These are phyloP conservation scores for Schizosaccharomyces japonicus DNA, from an alignment of 805 yeast species.

Conservation along the genomic window DNA sequence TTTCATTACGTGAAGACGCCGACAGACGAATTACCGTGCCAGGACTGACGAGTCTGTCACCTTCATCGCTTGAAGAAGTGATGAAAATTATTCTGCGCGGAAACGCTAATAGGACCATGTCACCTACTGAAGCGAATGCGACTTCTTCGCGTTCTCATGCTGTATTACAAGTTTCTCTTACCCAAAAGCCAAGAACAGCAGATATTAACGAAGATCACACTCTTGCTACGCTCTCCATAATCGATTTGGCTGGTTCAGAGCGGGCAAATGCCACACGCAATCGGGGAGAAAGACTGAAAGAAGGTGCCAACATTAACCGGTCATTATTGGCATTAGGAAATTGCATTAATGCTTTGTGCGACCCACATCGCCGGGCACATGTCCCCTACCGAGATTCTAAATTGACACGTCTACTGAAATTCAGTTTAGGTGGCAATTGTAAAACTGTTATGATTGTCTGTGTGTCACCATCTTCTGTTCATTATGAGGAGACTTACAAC, in stretches of 20 bases:
- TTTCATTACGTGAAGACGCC: slow-evolving; percentile 40
- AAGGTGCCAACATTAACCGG: slow-evolving; percentile 80
- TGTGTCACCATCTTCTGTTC: slow-evolving; percentile 62
- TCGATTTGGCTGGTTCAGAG: slow-evolving; percentile 88
- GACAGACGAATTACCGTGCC: slow-evolving; percentile 28
- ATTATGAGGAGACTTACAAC: slow-evolving; percentile 81
- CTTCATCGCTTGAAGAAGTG: slow-evolving; percentile 25
- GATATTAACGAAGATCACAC: slow-evolving; percentile 44
- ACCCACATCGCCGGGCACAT: slow-evolving; percentile 39
- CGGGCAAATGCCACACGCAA: slow-evolving; percentile 77
- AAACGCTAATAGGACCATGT: slow-evolving; percentile 35
- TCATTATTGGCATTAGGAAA: slow-evolving; percentile 77
- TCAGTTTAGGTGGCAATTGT: slow-evolving; percentile 83
- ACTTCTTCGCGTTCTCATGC: slow-evolving; percentile 88
- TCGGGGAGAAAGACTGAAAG: slow-evolving; percentile 55
- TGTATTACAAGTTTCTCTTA: slow-evolving; percentile 57
- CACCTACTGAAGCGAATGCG: slow-evolving; percentile 77
- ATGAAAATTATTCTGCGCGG: slow-evolving; percentile 26
- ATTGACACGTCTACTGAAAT: slow-evolving; percentile 62
- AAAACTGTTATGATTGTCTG: slow-evolving; percentile 92
- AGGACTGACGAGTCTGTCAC: slow-evolving; percentile 26
- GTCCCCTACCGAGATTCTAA: slow-evolving; percentile 83
- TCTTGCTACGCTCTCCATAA: slow-evolving; percentile 60
- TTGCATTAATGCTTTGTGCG: slow-evolving; percentile 80
- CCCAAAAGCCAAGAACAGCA: slow-evolving; percentile 34